A percentile compares a stretch with the other conserved stretches of the same genome.
phyloP scores from a whole-genome alignment of 2,329 filamentous ascomycete species.

The Sordariomycetes sp. region DNA sequence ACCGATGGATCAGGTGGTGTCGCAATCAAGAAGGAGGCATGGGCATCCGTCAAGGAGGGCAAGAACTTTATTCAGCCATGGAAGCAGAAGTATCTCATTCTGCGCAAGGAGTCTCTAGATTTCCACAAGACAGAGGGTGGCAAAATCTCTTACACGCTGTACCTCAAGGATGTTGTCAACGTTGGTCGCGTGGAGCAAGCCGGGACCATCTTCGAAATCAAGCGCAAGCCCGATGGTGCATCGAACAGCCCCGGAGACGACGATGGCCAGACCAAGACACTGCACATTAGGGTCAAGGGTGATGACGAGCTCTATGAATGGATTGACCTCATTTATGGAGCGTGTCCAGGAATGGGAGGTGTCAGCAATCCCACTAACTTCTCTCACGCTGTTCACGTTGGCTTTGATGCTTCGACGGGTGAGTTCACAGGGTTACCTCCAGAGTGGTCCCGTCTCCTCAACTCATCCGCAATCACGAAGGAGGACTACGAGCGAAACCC shows the following conservation, averaged over 20 bases:
- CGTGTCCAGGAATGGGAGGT: conserved; percentile 94
- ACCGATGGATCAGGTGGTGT: conserved; percentile 58
- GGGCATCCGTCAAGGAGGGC: conserved; percentile 84
- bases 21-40: conserved; percentile 71
- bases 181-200: conserved; percentile 87
- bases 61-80: conserved; percentile 73
- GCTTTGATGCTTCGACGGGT: conserved; percentile 90
- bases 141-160: conserved; percentile 79
- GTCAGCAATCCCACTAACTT: conserved; percentile 99
- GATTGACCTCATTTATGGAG: conserved; percentile 96
- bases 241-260: conserved; percentile 68
- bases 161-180: conserved; percentile 78
- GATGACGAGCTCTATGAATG: conserved; percentile 98
- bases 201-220: conserved; percentile 90
- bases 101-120: conserved; percentile 87
- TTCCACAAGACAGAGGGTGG: conserved; percentile 88
- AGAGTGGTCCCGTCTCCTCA: conserved; percentile 95
- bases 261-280: conserved; percentile 71
- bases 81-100: conserved; percentile 86
- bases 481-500: conserved; percentile 98
- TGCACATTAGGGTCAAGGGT: conserved; percentile 88
- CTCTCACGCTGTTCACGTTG: conserved; percentile 92
- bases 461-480: conserved; percentile 93
- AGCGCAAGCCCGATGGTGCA: conserved; percentile 58
- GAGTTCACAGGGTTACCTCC: conserved; percentile 90